These are phyloP conservation scores for Colletotrichum destructivum DNA, from an alignment of 2,329 filamentous ascomycete species.

Conservation along the genomic window DNA sequence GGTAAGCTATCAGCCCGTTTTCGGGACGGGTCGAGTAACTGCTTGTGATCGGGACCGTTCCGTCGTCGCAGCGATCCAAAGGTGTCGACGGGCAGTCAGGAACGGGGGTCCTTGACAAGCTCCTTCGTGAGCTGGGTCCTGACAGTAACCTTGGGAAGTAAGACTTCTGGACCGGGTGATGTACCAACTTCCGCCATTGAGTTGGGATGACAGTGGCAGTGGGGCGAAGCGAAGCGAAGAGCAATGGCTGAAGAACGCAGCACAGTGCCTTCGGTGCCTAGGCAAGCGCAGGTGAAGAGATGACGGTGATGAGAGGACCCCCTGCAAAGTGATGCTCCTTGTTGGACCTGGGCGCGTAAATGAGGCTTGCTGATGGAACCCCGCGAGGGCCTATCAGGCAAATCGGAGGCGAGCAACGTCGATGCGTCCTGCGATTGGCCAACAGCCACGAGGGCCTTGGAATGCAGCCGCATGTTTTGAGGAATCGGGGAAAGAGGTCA, in stretches of 20 bases:
- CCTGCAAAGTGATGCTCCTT: slow-evolving; percentile 53
- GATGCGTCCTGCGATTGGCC: slow-evolving; percentile 59
- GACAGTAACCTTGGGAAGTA: slow-evolving; percentile 2
- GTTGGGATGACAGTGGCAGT: slow-evolving; percentile 46
- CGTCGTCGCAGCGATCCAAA: slow-evolving; percentile 18
- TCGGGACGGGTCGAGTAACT: slow-evolving; percentile 34
- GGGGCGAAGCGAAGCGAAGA: slow-evolving; percentile 54
- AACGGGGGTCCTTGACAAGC: slow-evolving; percentile 8
- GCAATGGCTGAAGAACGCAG: slow-evolving; percentile 5
- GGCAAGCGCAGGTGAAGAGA: slow-evolving; percentile 38
- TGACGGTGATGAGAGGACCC: slow-evolving; percentile 48
- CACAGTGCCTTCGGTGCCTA: slow-evolving; percentile 16
- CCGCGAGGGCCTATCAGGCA: slow-evolving; percentile 60
- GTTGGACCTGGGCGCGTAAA: slow-evolving; percentile 65
- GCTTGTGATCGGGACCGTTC: slow-evolving; percentile 24
- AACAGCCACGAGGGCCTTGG: slow-evolving; percentile 30
- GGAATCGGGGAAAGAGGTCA: slow-evolving; percentile 39
- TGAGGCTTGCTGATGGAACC: slow-evolving; percentile 64
- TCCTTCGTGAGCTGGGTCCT: background rate
- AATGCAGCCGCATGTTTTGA: slow-evolving; percentile 33
- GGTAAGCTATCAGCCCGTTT: slow-evolving; percentile 18
- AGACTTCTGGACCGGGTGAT: slow-evolving; percentile 27
- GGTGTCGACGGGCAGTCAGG: slow-evolving; percentile 23
- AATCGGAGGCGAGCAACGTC: slow-evolving; percentile 60
- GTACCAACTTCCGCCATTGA: slow-evolving; percentile 15